Conservation (phyloP, 805 yeast species). For the Allodekkera sacchari region DNA sequence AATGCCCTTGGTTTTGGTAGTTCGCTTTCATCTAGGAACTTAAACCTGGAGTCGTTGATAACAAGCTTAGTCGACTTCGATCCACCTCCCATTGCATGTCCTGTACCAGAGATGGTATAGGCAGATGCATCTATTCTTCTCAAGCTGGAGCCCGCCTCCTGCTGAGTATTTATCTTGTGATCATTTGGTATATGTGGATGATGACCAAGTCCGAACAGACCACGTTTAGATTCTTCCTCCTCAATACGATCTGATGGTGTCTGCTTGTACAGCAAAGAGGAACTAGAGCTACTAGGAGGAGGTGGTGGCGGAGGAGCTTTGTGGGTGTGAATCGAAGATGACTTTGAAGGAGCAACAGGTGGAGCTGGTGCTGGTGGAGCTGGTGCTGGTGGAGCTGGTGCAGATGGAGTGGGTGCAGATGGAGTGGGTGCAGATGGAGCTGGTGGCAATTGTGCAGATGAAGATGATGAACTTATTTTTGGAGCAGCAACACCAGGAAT, state of each 20-base stretch:
- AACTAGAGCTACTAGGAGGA: slow-evolving; percentile 6
- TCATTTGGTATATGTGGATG: slow-evolving; percentile 21
- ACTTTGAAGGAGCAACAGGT: slow-evolving; percentile 5
- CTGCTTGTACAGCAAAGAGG: slow-evolving; percentile 6
- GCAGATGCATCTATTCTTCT: slow-evolving; percentile 58
- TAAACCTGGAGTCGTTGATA: slow-evolving; percentile 70
- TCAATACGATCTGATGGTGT: slow-evolving; percentile 19
- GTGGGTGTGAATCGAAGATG: slow-evolving; percentile 3
- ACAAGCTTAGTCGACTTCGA: slow-evolving; percentile 22
- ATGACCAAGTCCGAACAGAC: slow-evolving; percentile 8
- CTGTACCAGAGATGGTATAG: slow-evolving; percentile 46
- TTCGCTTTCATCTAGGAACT: slow-evolving; percentile 55
- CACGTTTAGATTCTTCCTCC: slow-evolving; percentile 6
- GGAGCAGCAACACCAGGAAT: slow-evolving; percentile 1
- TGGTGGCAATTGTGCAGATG: slow-evolving; percentile 1
- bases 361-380: slow-evolving; percentile 6
- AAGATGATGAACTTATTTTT: not conserved
- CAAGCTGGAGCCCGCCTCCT: slow-evolving; percentile 39
- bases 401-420: slow-evolving; percentile 5
- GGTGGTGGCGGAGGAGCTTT: slow-evolving; percentile 26
- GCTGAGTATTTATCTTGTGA: slow-evolving; percentile 30
- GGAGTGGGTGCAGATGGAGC: slow-evolving; percentile 4
- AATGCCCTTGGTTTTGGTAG: slow-evolving; percentile 86
- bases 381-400: slow-evolving; percentile 4
- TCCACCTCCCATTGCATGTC: slow-evolving; percentile 9